Percentiles rank a stretch among this genome's conserved stretches.
phyloP scores from a whole-genome alignment of 2,329 filamentous ascomycete genomes.

The Hypoxylon sp. region DNA sequence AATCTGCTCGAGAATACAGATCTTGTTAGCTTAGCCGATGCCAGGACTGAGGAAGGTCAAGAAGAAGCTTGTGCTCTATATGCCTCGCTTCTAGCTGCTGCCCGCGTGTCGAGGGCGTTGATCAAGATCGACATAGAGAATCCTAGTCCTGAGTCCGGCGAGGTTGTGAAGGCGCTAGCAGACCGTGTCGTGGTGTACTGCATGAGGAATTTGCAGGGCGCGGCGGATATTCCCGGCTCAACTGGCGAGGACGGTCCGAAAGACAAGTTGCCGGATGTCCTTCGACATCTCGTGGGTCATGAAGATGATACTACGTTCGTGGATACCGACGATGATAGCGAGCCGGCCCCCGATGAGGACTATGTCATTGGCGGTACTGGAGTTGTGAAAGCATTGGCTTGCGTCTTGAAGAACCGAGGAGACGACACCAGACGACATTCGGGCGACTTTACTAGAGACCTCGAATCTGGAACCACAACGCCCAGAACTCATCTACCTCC shows the following conservation, averaged over 20 bases:
- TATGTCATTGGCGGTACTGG: conserved; percentile 97
- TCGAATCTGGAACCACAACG: conserved; percentile 65
- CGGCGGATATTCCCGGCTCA: conserved; percentile 65
- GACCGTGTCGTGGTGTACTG: conserved; percentile 97
- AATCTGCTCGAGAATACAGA: conserved; percentile 87
- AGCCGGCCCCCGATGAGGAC: conserved; percentile 86
- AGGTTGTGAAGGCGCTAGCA: conserved; percentile 90
- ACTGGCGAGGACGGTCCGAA: conserved; percentile 53
- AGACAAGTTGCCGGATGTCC: conserved; percentile 79
- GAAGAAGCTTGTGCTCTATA: conserved; percentile 96
- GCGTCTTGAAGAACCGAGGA: conserved; percentile 86
- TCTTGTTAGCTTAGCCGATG: conserved; percentile 78
- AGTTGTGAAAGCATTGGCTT: conserved; percentile 92
- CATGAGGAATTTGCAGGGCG: conserved; percentile 88
- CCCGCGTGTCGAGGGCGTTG: conserved; percentile 84
- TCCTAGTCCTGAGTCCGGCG: conserved; percentile 83
- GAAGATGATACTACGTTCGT: conserved; percentile 63
- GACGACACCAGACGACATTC: conserved; percentile 72
- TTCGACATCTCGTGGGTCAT: conserved; percentile 88
- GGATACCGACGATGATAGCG: conserved; percentile 71
- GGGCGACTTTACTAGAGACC: conserved; percentile 67
- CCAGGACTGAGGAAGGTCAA: conserved; percentile 82
- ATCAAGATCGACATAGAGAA: conserved; percentile 94
- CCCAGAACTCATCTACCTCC: conserved; percentile 59
- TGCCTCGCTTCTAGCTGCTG: conserved; percentile 89